Conservation (phyloP, 1,284 basidiomycete genomes). For the Ganoderma lingzhi region DNA sequence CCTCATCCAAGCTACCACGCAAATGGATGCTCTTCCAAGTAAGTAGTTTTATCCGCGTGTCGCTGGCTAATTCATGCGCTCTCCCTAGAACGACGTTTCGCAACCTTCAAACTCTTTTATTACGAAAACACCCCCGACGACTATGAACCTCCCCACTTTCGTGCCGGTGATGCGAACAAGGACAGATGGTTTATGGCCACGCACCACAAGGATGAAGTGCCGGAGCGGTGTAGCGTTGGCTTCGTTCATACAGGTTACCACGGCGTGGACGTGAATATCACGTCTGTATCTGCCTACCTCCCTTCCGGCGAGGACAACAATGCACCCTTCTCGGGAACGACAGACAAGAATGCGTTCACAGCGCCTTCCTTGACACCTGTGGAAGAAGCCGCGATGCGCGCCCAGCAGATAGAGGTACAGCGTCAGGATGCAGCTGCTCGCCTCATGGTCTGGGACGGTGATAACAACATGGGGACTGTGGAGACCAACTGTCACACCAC, state of each 20-base stretch:
- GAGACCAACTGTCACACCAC: too few relatives aligned
- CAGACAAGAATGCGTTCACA: conserved; percentile 41
- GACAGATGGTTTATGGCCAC: conserved; percentile 84
- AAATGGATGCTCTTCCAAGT: conserved; percentile 83
- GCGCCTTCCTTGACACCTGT: conserved; percentile 56
- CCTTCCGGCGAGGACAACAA: conserved; percentile 70
- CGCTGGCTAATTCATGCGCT: neutral
- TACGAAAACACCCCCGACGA: conserved; percentile 76
- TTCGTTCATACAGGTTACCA: conserved; percentile 75
- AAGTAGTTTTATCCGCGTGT: conserved; percentile 34
- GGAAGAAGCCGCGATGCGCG: conserved; percentile 60
- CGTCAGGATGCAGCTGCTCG: conserved; percentile 52
- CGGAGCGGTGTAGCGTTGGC: conserved; percentile 75
- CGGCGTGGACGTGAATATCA: conserved; percentile 71
- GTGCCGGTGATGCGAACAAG: conserved; percentile 67
- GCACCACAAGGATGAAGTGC: conserved; percentile 69
- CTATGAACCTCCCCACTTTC: conserved; percentile 82
- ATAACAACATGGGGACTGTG: conserved; percentile 30
- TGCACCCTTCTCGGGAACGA: conserved; percentile 61
- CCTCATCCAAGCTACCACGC: conserved; percentile 75
- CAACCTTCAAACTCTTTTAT: conserved; percentile 87
- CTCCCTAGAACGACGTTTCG: conserved; percentile 72
- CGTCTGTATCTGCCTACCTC: conserved; percentile 77
- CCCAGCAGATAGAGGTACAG: conserved; percentile 64
- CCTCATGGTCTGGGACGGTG: conserved; percentile 56